A percentile compares a stretch with the other conserved stretches of the same genome.
phyloP scores from a whole-genome alignment of 148 eudicot genomes.

The Vaccinium corymbosum region DNA sequence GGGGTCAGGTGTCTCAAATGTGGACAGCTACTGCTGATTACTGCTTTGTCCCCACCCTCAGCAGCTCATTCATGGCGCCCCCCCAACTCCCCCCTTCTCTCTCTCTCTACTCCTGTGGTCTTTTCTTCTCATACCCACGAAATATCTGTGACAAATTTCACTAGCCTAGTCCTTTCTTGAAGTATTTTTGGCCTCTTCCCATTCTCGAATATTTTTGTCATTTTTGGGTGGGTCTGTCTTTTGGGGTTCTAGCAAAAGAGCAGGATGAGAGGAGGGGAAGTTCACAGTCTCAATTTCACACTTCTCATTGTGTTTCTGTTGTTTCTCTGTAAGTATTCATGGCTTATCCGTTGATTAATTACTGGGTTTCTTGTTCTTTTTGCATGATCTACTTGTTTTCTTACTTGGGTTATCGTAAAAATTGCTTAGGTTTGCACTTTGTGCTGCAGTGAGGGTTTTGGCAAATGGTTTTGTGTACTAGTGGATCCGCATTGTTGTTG shows the following conservation, averaged over 20 bases:
- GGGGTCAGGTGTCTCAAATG: slow-evolving; percentile 18
- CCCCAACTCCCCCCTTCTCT: slow-evolving; percentile 12
- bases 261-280: slow-evolving; percentile 28
- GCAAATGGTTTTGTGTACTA: slow-evolving; percentile 25
- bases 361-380: slow-evolving; percentile 9
- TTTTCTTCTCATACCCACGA: neutral
- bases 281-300: slow-evolving; percentile 17
- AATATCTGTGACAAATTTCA: neutral
- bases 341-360: slow-evolving; percentile 11
- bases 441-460: slow-evolving; percentile 13
- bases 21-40: slow-evolving; percentile 35
- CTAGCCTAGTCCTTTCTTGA: slow-evolving; percentile 6
- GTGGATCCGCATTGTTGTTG: slow-evolving; percentile 9
- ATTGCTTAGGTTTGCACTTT: slow-evolving; percentile 15
- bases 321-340: slow-evolving; percentile 47
- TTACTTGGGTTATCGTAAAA: slow-evolving; percentile 21
- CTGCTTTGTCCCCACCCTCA: slow-evolving; percentile 35
- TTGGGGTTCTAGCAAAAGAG: slow-evolving; percentile 12
- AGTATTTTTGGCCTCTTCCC: neutral
- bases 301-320: slow-evolving; percentile 27
- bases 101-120: neutral
- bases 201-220: neutral
- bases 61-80: slow-evolving; percentile 47
- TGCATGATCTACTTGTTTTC: slow-evolving; percentile 22
- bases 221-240: neutral